Base-by-base conservation (phyloP, 208 protist species). In the Crithidia thermophila region DNA sequence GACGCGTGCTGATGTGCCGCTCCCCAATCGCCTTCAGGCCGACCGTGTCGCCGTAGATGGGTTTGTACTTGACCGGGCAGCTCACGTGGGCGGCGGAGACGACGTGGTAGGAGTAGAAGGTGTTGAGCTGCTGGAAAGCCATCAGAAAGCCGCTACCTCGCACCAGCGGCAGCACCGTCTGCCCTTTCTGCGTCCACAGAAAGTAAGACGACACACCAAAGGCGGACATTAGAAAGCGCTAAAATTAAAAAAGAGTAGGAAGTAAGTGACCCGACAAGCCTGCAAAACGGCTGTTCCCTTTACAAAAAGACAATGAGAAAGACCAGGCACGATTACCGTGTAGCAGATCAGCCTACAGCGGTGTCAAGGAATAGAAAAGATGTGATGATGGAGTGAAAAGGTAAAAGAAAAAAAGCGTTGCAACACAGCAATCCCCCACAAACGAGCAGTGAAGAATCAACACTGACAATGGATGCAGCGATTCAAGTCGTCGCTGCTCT, bases 111-210 rank as follows among this genome's bases (percentile, higher is more conserved):
- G 73, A 70, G 63, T 92, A 91, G 72, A 96, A 96, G 36, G 82
- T 65, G 53, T 84, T 75, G 25, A 84, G 65, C 14, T 92, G 81
- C 36, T 77, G 47, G 68, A 93, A 95, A 13, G 60, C 43, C 14
- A 94, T 69, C 25, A 93, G 58, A 56, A 96, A 96, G 39, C 91
- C 91, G 69, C 87, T 93, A 11, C 91, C 91, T 2, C 91, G 87
- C 27, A 93, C 84, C 11, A 96, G 66, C 18, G 91, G 91, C 31
- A 96, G 77, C 57, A 86, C 72, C 23, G 91, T 96, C 39, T 79
- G 78, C 2, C 91, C 91, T 67, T 96, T 96, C 49, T 93, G 86
- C 6, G 91, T 94, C 87, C 87, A 94, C 11, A 96, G 62, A 79
- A 96, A 94, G 70, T 96, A 96, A 0, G 88, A 94, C 0, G 88